Evolutionary conservation across 202 grass and related monocot genomes (phyloP).

Genomic region (Musa balbisiana): DNA sequence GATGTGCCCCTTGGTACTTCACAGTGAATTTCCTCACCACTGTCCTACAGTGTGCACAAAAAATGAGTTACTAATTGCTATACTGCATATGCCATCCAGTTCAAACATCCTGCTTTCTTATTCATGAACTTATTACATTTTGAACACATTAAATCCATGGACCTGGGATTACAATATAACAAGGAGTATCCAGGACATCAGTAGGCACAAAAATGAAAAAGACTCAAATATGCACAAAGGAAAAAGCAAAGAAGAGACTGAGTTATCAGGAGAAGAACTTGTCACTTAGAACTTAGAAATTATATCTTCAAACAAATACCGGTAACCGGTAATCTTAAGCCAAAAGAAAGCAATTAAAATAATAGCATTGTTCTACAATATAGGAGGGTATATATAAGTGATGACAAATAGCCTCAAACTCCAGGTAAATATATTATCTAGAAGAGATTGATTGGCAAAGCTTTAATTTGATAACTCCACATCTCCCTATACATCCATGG

Average conservation of each 20-base stretch:
- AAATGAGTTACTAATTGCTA: too few relatives aligned
- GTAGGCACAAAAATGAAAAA: neutral
- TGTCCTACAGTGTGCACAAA: neutral
- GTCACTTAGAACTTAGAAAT: neutral
- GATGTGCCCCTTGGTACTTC: neutral
- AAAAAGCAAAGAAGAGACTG: constrained; percentile 27
- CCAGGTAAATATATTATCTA: too few relatives aligned
- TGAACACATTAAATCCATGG: too few relatives aligned
- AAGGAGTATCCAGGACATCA: neutral
- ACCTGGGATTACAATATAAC: neutral
- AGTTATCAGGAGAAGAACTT: neutral
- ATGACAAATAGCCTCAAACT: too few relatives aligned
- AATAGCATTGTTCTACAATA: too few relatives aligned
- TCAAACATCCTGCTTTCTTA: too few relatives aligned
- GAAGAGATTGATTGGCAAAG: too few relatives aligned
- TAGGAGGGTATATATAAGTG: too few relatives aligned
- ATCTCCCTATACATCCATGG: neutral
- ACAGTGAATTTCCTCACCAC: neutral
- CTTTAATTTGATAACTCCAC: too few relatives aligned
- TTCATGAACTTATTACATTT: too few relatives aligned
- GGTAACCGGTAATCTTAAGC: neutral
- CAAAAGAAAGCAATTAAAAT: neutral
- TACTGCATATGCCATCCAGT: too few relatives aligned
- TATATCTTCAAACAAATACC: neutral
- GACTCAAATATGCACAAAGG: constrained; percentile 3